Base-by-base conservation (phyloP, 352 stramenopile species). In the Phytophthora macrochlamydospora region DNA sequence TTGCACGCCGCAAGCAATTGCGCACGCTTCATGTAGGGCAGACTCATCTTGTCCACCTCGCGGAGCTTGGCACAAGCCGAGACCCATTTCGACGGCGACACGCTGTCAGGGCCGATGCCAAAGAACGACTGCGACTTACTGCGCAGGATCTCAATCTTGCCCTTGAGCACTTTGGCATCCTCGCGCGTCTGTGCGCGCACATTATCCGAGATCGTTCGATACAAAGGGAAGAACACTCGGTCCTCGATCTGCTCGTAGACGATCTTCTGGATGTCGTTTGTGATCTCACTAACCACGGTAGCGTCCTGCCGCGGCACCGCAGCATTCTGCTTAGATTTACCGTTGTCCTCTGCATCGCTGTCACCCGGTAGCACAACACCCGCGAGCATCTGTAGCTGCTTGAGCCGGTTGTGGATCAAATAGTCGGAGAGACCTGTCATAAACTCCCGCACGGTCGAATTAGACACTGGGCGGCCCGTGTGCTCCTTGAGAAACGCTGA, bases 231-330 rank as follows among this genome's bases (percentile, higher is more conserved):
- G 31, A 94, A 90, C 11, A 96, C 79, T 46, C 86, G 83, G 73
- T 94, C 88, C 53, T 96, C 88, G 54, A 94, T 90, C 66, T 96
- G 85, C 51, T 94, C 83, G 38, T 89, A 79, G 32, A 94, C 87
- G 61, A 94, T 89, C 13, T 62, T 58, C 44, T 92, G 65, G 50
- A 92, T 87, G 33, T 71, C 76, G 38, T 91, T 83, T 6, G 76
- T 88, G 54, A 89, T 87, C 38, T 90, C 83, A 43, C 63, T 73
- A 7, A 76, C 54, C 51, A 78, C 71, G 7, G 74, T 57, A 31
- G 59, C 56, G 38, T 75, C 67, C 49, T 73, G 61, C 9, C 29
- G 18, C 6, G 37, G 54, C 8, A 40, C 33, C 2, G 44, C 28
- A 28, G 59, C 18, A 28, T 55, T 53, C n/a, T 71, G 63, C 28